A percentile compares a stretch with the other conserved stretches of the same genome.
These are phyloP conservation scores for Obelidium mucronatum DNA, from an alignment of 192 early-diverging fungal genomes.

Conservation along the genomic window DNA sequence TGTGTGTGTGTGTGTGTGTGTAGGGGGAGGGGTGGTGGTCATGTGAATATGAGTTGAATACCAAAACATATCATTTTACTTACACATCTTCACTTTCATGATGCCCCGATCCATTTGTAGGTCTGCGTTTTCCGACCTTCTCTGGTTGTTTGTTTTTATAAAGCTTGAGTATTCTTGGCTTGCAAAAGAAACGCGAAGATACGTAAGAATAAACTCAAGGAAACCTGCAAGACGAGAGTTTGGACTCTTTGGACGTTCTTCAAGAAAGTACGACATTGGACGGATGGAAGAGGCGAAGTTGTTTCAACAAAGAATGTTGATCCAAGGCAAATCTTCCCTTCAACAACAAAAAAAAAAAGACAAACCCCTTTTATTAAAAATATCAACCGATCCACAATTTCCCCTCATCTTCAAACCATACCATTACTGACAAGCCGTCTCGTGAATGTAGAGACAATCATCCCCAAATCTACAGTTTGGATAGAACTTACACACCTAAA, in stretches of 20 bases:
- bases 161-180: neutral
- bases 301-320: too few species aligned
- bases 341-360: neutral
- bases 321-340: too few species aligned
- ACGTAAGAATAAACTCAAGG: neutral
- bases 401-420: neutral
- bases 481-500: constrained; percentile 10
- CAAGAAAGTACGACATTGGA: constrained; percentile 21
- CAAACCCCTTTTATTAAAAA: too few species aligned
- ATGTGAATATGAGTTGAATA: neutral
- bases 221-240: neutral
- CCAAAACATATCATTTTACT: neutral
- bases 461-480: neutral
- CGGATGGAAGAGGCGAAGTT: too few species aligned
- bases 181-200: neutral
- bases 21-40: neutral
- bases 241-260: constrained; percentile 14
- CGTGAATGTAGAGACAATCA: neutral
- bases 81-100: constrained; percentile 32
- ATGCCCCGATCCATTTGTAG: neutral
- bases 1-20: too few species aligned
- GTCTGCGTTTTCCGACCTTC: neutral
- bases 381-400: neutral
- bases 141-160: too few species aligned
- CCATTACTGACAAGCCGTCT: neutral